Conservation (phyloP, 176 grass and related monocot genomes). For the Musa troglodytarum region DNA sequence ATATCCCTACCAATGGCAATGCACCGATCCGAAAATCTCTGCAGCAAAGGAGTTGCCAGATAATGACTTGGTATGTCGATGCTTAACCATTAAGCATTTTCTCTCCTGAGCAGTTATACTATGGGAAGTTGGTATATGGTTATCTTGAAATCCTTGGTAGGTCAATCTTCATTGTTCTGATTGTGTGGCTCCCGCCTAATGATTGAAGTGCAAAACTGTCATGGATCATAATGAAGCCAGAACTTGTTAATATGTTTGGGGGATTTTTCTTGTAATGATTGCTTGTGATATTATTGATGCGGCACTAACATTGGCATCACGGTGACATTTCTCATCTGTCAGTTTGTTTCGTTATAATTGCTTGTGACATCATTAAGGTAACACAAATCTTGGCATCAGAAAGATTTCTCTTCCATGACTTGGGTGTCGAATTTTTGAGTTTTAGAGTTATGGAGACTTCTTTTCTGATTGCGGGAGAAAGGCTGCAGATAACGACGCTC, state of each 20-base stretch:
- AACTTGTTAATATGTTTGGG: neutral
- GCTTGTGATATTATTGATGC: neutral
- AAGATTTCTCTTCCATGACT: too few relatives aligned
- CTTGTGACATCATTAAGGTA: neutral
- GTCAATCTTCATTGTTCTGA: neutral
- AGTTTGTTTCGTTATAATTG: neutral
- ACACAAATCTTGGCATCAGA: neutral
- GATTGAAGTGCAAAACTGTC: neutral
- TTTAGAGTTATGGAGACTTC: neutral
- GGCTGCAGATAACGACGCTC: neutral
- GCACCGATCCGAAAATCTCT: conserved; percentile 4
- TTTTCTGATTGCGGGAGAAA: neutral
- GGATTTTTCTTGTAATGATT: neutral
- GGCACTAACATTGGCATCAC: too few relatives aligned
- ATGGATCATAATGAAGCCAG: neutral
- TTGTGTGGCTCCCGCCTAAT: neutral
- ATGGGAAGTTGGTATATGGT: neutral
- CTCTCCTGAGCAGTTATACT: neutral
- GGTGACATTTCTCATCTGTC: too few relatives aligned
- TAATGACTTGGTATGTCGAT: conserved; percentile 9
- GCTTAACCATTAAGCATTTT: neutral
- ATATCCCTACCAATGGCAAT: conserved; percentile 51
- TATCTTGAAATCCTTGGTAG: neutral
- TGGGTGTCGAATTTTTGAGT: too few relatives aligned
- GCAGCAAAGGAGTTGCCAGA: conserved; percentile 12